Evolutionary conservation across 140 eudicot genomes (phyloP), one percentile per base, ranked within the genome.

Genomic region (Flaveria floridana): DNA sequence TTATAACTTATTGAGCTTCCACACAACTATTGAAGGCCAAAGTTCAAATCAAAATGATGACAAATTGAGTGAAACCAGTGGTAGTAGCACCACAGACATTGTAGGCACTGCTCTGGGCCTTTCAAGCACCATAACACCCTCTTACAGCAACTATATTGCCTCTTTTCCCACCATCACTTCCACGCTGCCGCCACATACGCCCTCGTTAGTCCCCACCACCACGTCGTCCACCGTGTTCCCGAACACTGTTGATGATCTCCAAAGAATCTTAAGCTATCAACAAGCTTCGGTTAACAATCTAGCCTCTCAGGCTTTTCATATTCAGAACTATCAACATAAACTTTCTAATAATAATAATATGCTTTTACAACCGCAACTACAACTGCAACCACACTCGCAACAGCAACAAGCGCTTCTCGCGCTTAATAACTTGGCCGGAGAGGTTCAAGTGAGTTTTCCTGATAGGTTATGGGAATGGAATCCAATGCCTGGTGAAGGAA

Each of bases 391-490:
- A 0, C 42, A 44, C 2, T 15, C 46, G 39, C 73, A 75, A 1
- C 80, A 76, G 7, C 80, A 76, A 25, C 80, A 74, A 74, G 71
- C 82, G 15, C 46, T 78, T 46, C 82, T 68, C 41, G 83, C 80
- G 21, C 80, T 74, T 23, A 69, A 80, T 71, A 80, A 78, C 69
- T 61, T 79, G 65, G 75, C 87, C 2, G 86, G 80, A 10, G 76
- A 83, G 41, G 73, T 74, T 66, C 87, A 72, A 59, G 85, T 80
- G 21, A 53, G 47, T 6, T 86, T 73, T 51, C 59, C 91, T 3
- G 92, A 90, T 13, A 75, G 92, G 34, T 78, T 86, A 65, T 90
- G 97, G 97, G 97, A 88, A 55, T 90, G 97, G 97, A 85, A 69
- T 73, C 75, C 83, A 23, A 76, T 75, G 74, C 72, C 84, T 3